phyloP scores from a whole-genome alignment of 2,329 filamentous ascomycete genomes.

The Paracamarosporium sp. region DNA sequence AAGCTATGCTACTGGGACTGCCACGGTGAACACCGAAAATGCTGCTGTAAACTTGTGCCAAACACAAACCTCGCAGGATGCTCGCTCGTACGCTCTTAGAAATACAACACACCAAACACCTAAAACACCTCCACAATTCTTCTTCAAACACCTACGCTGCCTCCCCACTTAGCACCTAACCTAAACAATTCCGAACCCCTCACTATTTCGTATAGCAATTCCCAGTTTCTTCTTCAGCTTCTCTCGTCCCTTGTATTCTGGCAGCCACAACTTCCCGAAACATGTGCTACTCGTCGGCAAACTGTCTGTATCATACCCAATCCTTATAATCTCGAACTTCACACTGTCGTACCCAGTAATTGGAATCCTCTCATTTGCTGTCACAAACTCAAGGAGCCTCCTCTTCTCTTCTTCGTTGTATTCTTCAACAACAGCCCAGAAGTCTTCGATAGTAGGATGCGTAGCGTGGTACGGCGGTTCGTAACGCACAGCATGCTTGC shows the following conservation, averaged over 20 bases:
- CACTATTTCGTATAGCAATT: constrained; percentile 87
- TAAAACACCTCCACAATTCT: not conserved
- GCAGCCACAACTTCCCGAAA: constrained; percentile 85
- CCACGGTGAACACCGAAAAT: not conserved
- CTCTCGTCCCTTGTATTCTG: constrained; percentile 77
- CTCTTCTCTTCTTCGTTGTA: constrained; percentile 75
- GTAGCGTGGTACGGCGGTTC: constrained; percentile 76
- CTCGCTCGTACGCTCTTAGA: not conserved
- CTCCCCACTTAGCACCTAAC: not conserved
- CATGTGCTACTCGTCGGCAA: constrained; percentile 92
- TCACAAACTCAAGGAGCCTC: constrained; percentile 89
- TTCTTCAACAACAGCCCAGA: constrained; percentile 80
- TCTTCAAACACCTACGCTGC: not conserved
- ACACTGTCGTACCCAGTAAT: constrained; percentile 84
- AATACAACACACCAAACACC: not conserved
- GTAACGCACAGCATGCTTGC: constrained; percentile 73
- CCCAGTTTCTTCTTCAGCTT: constrained; percentile 75
- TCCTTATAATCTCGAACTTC: constrained; percentile 82
- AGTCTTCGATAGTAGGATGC: constrained; percentile 75
- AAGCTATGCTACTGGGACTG: not conserved
- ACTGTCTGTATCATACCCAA: constrained; percentile 65
- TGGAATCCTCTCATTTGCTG: constrained; percentile 87
- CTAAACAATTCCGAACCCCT: constrained; percentile 74
- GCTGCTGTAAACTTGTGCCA: not conserved
- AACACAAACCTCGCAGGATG: not conserved